A percentile compares a stretch with the other conserved stretches of the same genome.
Evolutionary conservation across 148 eudicot species (phyloP).

Genomic region (Rhododendron ferrugineum): DNA sequence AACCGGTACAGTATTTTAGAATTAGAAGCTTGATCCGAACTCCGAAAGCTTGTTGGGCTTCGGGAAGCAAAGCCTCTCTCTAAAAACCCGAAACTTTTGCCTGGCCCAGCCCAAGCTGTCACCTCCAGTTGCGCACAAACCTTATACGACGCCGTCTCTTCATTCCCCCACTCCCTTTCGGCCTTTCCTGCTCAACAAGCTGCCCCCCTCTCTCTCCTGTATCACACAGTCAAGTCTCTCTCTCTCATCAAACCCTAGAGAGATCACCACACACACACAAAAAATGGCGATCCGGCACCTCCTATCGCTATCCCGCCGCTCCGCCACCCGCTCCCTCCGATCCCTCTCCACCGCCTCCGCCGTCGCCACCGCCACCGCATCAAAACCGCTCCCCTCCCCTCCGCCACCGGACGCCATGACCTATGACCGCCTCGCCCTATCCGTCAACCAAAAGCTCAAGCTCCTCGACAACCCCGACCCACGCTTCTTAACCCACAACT

Average conservation of each 20-base stretch:
- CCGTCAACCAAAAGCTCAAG: constrained; percentile 48
- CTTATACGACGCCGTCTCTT: background rate
- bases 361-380: constrained; percentile 23
- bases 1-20: too few relatives aligned
- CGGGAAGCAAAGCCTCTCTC: too few relatives aligned
- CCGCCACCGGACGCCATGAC: constrained; percentile 49
- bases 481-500: constrained; percentile 52
- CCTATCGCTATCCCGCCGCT: constrained; percentile 41
- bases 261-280: background rate
- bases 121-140: background rate
- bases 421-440: constrained; percentile 72
- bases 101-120: background rate
- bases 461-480: constrained; percentile 50
- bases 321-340: constrained; percentile 11
- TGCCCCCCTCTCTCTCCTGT: background rate
- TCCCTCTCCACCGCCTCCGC: constrained; percentile 29
- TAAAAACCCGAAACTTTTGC: too few relatives aligned
- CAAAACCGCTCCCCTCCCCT: constrained; percentile 31
- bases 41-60: too few relatives aligned
- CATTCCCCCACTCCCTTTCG: too few relatives aligned
- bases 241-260: constrained; percentile 7
- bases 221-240: background rate
- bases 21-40: too few relatives aligned
- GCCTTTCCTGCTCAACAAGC: background rate
- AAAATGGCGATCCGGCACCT: constrained; percentile 62